A percentile compares a stretch with the other conserved stretches of the same genome.
phyloP scores from a whole-genome alignment of 1,284 basidiomycete genomes.

The Cryptococcus amylolentus region DNA sequence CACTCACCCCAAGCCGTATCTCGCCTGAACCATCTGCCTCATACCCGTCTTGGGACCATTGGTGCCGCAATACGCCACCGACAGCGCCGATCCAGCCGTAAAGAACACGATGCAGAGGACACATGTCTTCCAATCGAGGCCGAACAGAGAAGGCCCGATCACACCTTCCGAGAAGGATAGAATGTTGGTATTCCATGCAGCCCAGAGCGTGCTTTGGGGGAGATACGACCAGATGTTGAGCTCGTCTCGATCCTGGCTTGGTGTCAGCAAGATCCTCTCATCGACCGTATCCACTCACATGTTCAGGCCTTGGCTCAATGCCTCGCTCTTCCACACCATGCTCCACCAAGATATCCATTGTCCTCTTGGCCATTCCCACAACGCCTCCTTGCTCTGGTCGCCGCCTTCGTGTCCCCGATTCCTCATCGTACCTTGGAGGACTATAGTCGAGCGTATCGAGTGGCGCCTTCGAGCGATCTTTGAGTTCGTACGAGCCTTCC shows the following conservation, averaged over 20 bases:
- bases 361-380: slow-evolving; percentile 9
- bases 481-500: slow-evolving; percentile 3
- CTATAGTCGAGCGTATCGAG: background rate
- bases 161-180: slow-evolving; percentile 46
- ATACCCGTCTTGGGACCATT: slow-evolving; percentile 83
- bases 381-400: background rate
- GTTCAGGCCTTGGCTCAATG: slow-evolving; percentile 41
- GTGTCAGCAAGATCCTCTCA: background rate
- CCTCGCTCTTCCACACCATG: slow-evolving; percentile 47
- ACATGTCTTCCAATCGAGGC: slow-evolving; percentile 32
- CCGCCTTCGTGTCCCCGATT: slow-evolving; percentile 6
- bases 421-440: slow-evolving; percentile 6
- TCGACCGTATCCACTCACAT: slow-evolving; percentile 23
- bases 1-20: slow-evolving; percentile 65
- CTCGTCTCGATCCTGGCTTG: slow-evolving; percentile 28
- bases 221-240: slow-evolving; percentile 36
- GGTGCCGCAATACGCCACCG: slow-evolving; percentile 54
- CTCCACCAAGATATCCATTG: slow-evolving; percentile 38
- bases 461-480: slow-evolving; percentile 4
- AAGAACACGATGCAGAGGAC: slow-evolving; percentile 36
- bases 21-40: slow-evolving; percentile 79
- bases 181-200: slow-evolving; percentile 46
- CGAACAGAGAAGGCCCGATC: slow-evolving; percentile 40
- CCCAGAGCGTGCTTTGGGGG: slow-evolving; percentile 44
- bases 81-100: slow-evolving; percentile 29